phyloP scores from a whole-genome alignment of 306 rosid species.

The Prunus mume region DNA sequence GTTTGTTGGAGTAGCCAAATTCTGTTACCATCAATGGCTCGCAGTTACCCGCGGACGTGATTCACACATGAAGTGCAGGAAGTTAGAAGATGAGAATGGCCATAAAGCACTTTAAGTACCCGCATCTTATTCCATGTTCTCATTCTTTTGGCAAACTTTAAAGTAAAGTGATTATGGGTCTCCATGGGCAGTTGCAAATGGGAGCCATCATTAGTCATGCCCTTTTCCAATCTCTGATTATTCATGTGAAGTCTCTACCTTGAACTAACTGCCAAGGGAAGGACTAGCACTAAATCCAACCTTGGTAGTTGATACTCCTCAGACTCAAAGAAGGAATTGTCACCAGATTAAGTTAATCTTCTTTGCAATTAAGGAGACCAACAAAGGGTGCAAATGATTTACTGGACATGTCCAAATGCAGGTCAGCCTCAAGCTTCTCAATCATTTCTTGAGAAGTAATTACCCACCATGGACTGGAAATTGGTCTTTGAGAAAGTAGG shows the following conservation, averaged over 20 bases:
- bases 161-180: background rate
- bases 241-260: background rate
- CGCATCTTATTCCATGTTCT: background rate
- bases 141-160: background rate
- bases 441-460: background rate
- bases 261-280: background rate
- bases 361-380: no score
- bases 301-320: background rate
- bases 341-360: no score
- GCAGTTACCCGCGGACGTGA: no score
- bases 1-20: background rate
- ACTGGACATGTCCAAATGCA: background rate
- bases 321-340: background rate
- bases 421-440: background rate
- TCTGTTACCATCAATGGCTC: no score
- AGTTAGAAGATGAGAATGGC: background rate
- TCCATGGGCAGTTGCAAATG: background rate
- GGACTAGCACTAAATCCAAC: background rate
- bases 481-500: background rate
- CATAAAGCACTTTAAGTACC: background rate
- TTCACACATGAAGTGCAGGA: background rate
- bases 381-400: background rate
- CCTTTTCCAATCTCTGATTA: background rate
- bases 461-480: background rate
- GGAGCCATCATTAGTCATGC: background rate